These are phyloP conservation scores for Tilletia walkeri DNA, from an alignment of 1,284 basidiomycete species.

Conservation along the genomic window DNA sequence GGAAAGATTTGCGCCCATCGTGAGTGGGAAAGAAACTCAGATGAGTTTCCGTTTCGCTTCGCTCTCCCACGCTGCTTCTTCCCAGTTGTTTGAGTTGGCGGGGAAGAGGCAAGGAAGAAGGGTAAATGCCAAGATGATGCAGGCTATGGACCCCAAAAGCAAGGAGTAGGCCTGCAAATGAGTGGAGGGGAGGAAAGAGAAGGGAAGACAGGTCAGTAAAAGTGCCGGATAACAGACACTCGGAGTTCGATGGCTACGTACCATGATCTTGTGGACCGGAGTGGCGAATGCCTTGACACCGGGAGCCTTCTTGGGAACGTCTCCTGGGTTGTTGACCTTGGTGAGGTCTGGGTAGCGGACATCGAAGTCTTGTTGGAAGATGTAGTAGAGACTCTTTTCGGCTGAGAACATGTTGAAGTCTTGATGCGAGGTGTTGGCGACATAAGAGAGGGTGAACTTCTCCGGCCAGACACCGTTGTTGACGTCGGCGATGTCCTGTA, in stretches of 20 bases:
- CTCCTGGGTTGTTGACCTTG: slow-evolving; percentile 37
- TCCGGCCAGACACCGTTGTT: slow-evolving; percentile 27
- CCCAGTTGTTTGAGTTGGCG: slow-evolving; percentile 24
- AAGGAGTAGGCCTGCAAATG: slow-evolving; percentile 34
- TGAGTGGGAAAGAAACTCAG: too few relatives aligned
- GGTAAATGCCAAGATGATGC: slow-evolving; percentile 34
- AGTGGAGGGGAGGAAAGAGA: not conserved
- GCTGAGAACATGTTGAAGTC: slow-evolving; percentile 45
- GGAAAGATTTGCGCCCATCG: too few relatives aligned
- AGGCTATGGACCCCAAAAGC: slow-evolving; percentile 37
- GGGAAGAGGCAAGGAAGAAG: slow-evolving; percentile 47
- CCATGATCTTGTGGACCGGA: slow-evolving; percentile 42
- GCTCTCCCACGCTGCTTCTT: not conserved
- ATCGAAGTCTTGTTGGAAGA: slow-evolving; percentile 33
- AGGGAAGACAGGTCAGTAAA: not conserved
- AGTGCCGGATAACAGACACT: not conserved
- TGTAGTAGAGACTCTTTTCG: slow-evolving; percentile 30
- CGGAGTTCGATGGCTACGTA: not conserved
- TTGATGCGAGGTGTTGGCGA: slow-evolving; percentile 44
- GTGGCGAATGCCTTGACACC: slow-evolving; percentile 40
- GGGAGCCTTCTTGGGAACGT: slow-evolving; percentile 25
- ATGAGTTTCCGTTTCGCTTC: slow-evolving; percentile 5
- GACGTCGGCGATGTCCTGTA: slow-evolving; percentile 27
- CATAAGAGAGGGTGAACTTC: slow-evolving; percentile 42
- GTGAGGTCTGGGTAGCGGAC: slow-evolving; percentile 32